phyloP scores from a whole-genome alignment of 2,329 filamentous ascomycete genomes.

The Knoxdaviesia capensis region DNA sequence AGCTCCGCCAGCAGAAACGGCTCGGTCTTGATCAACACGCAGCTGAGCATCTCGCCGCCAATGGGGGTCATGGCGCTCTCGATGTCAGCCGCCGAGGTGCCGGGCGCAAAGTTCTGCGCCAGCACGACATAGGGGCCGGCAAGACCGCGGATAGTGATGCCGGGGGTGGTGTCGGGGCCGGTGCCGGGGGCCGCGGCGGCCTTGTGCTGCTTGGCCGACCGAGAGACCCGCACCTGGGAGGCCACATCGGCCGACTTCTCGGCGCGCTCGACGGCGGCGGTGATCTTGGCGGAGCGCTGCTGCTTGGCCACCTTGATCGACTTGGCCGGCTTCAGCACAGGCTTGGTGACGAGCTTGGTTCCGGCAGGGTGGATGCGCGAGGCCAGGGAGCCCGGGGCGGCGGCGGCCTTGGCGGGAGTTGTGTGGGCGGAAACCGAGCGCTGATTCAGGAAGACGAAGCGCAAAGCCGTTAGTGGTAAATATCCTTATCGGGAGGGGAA shows the following conservation, averaged over 20 bases:
- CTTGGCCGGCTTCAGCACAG: too few relatives aligned
- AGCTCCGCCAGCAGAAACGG: slow-evolving; percentile 65
- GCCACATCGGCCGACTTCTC: slow-evolving; percentile 11
- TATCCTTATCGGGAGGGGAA: neutral
- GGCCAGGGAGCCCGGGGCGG: slow-evolving; percentile 24
- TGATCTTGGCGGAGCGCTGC: slow-evolving; percentile 19
- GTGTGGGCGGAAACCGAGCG: slow-evolving; percentile 4
- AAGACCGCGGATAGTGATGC: slow-evolving; percentile 53
- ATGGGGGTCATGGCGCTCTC: slow-evolving; percentile 62
- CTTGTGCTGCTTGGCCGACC: slow-evolving; percentile 1
- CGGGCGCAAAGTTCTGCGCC: slow-evolving; percentile 64
- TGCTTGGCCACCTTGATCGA: slow-evolving; percentile 6
- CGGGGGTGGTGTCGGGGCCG: slow-evolving; percentile 16
- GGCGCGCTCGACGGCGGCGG: slow-evolving; percentile 22
- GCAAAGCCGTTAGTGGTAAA: neutral
- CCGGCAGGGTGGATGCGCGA: slow-evolving; percentile 23
- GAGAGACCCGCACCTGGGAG: slow-evolving; percentile 16
- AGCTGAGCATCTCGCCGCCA: slow-evolving; percentile 48
- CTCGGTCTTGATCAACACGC: slow-evolving; percentile 42
- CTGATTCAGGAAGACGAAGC: neutral
- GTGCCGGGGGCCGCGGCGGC: neutral
- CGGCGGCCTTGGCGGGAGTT: slow-evolving; percentile 33
- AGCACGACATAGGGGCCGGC: slow-evolving; percentile 53
- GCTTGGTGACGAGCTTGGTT: slow-evolving; percentile 8
- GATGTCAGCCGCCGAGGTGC: slow-evolving; percentile 65